Base-by-base conservation (phyloP, 2,329 filamentous ascomycete genomes). In the Cladosporium sphaerospermum region DNA sequence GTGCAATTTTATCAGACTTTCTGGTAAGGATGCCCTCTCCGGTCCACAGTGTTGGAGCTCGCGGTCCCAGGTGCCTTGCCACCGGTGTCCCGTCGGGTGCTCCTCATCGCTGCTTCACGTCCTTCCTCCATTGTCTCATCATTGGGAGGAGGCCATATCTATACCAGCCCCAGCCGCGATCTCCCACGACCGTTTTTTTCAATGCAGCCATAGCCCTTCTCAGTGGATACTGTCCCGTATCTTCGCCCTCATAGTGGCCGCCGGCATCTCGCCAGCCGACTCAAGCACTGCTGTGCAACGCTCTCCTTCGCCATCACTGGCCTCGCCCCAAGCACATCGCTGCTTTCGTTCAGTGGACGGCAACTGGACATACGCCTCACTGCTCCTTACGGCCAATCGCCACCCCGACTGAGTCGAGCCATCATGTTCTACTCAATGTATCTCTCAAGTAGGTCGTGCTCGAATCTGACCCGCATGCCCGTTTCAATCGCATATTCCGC, bases 361-460 rank as follows among this genome's bases (percentile, higher is more conserved):
- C 55, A 47, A 60, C 56, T 54, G 58, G 13, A n/a, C 28, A 34
- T 8, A 49, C 57, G 53, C 47, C 46, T 39, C 46, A 46, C 50
- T 33, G 45, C 23, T 57, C 46, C 46, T 51, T 47, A 42, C 45
- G 31, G 28, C 54, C 40, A 44, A 44, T 44, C 37, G 34, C 46
- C 51, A 46, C 13, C 43, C 37, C 37, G 39, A 48, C 42, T 47
- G 18, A 54, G 50, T 36, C 37, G 37, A 57, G 59, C 59, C 58
- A 65, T 45, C 57, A 68, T 68, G 68, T 70, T 67, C 61, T 69
- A 71, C 61, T 65, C 67, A 40, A 78, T 78, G 75, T 81, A 79
- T 78, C 77, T 80, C 75, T 80, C 71, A 67, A 73, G 72, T 76
- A 75, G 73, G 75, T 68, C 59, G 63, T 61, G 61, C 58, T 57